A percentile compares a stretch with the other conserved stretches of the same genome.
phyloP scores from a whole-genome alignment of 306 rosid genomes.

The Gleditsia sinensis region DNA sequence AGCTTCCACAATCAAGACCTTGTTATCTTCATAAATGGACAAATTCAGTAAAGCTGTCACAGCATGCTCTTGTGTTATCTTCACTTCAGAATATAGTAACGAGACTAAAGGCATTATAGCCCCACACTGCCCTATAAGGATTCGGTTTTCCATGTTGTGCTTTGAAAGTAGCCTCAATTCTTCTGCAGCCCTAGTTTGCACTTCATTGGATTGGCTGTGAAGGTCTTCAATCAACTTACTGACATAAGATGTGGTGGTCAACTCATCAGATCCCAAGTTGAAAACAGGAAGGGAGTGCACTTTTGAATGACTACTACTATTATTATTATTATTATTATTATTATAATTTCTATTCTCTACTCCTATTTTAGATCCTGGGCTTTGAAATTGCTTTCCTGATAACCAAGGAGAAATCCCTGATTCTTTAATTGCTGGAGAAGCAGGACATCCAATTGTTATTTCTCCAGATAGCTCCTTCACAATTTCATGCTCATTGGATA shows the following conservation, averaged over 20 bases:
- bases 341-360: conserved; percentile 51
- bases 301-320: conserved; percentile 39
- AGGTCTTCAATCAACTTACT: conserved; percentile 76
- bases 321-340: too few relatives aligned
- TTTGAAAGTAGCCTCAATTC: conserved; percentile 82
- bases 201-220: conserved; percentile 55
- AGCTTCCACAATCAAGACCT: conserved; percentile 75
- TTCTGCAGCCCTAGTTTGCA: conserved; percentile 78
- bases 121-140: conserved; percentile 66
- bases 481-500: conserved; percentile 48
- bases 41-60: conserved; percentile 91
- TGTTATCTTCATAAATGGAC: conserved; percentile 75
- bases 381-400: conserved; percentile 49
- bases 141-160: conserved; percentile 79
- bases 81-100: conserved; percentile 61
- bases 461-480: conserved; percentile 52
- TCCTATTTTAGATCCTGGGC: conserved; percentile 40
- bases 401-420: conserved; percentile 35
- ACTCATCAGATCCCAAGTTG: conserved; percentile 47
- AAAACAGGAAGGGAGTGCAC: conserved; percentile 44
- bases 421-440: conserved; percentile 47
- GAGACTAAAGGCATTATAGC: conserved; percentile 68
- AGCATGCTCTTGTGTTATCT: conserved; percentile 85
- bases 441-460: conserved; percentile 50
- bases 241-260: conserved; percentile 59